Base-by-base conservation (phyloP, 768 basidiomycete genomes). In the Rhodotorula taiwanensis region DNA sequence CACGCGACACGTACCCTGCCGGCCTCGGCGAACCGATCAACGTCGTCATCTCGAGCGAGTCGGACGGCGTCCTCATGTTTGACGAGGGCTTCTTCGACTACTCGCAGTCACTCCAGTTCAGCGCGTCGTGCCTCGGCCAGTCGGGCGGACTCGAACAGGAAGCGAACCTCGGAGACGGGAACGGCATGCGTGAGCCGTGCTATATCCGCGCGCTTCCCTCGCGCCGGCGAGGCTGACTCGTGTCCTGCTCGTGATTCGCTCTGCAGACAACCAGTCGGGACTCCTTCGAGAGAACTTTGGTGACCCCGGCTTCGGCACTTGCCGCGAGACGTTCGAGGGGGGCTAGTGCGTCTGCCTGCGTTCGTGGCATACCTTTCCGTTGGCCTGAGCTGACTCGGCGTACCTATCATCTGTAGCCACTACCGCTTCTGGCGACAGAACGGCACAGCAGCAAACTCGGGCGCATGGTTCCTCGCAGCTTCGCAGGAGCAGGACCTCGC, bases 11-110 rank as follows among this genome's bases (percentile, higher is more conserved):
- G 13, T 84, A 77, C 71, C 87, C 87, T 4, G 73, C 78, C 49
- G 88, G 86, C 11, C 83, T 86, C 52, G 89, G 89, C 41, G 92
- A 94, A 77, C 91, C 91, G 9, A 75, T 94, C 48, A 95, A 95
- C 71, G 79, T 80, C 57, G 87, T 95, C 71, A 77, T 95, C 27
- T 85, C 87, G 28, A 86, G 81, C 14, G 79, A 84, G 49, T 94
- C 91, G 6, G 86, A 89, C 70, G 64, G 79, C 6, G 78, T 75
- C 8, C 86, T 93, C 3, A 80, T 76, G 39, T 48, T 54, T 23
- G 47, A 56, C 30, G 60, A 49, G 0, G 65, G 64, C 34, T 63
- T 91, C 49, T 79, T 82, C 28, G 82, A 85, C 67, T 77, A 78
- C 21, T 74, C 82, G 69, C 70, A 72, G 55, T 86, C 86, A 4